Conservation (phyloP, 805 yeast species). For the Kodamaea neixiangensis region DNA sequence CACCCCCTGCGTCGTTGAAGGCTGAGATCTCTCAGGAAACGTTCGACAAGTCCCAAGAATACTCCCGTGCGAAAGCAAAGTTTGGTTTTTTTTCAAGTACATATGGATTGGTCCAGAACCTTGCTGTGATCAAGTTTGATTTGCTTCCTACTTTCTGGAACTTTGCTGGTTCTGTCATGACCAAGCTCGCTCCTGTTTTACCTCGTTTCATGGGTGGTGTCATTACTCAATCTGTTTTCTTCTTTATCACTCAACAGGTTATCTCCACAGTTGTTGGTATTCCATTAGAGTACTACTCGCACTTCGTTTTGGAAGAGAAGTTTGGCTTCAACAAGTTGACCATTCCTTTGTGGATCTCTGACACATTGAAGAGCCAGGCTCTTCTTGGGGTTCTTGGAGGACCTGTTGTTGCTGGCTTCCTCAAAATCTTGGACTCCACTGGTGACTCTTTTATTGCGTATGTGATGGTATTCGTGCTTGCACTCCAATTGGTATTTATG, state of each 20-base stretch:
- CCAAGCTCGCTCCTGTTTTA: constrained; percentile 43
- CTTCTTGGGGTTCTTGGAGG: constrained; percentile 63
- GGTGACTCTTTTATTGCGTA: constrained; percentile 83
- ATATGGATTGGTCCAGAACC: constrained; percentile 54
- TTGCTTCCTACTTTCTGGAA: constrained; percentile 43
- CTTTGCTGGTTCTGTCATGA: constrained; percentile 64
- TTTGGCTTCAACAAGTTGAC: constrained; percentile 94
- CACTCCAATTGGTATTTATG: constrained; percentile 70
- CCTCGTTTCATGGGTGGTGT: constrained; percentile 51
- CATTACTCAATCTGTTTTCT: constrained; percentile 67
- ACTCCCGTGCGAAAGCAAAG: constrained; percentile 74
- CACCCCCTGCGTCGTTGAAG: constrained; percentile 69
- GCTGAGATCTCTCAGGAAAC: constrained; percentile 72
- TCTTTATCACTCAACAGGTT: constrained; percentile 56
- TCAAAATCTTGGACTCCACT: constrained; percentile 77
- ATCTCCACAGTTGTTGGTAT: constrained; percentile 55
- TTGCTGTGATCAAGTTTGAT: constrained; percentile 60
- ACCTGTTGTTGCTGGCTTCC: constrained; percentile 71
- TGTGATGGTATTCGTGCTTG: constrained; percentile 68
- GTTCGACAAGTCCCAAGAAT: constrained; percentile 72
- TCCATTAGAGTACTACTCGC: constrained; percentile 74
- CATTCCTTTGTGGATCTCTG: constrained; percentile 66
- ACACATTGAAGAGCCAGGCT: constrained; percentile 59
- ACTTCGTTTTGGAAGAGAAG: constrained; percentile 88
- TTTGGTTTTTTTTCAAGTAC: constrained; percentile 61